A percentile compares a stretch with the other conserved stretches of the same genome.
Evolutionary conservation across 306 rosid genomes (phyloP).

Genomic region (Cucurbita argyrosperma): DNA sequence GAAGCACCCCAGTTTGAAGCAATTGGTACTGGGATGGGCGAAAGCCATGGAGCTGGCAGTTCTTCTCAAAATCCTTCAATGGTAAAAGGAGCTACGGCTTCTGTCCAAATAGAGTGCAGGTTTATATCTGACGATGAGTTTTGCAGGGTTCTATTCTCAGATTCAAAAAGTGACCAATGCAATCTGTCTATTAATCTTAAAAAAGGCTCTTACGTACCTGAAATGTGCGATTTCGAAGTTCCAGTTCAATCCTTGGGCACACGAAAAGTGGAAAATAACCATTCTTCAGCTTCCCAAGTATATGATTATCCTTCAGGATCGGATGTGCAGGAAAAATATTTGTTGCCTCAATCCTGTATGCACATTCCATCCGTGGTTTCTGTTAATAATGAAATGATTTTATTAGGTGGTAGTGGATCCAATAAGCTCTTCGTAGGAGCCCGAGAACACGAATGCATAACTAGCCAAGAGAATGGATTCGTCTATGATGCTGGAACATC

Average conservation of each 20-base stretch:
- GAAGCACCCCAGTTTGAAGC: slow-evolving; percentile 33
- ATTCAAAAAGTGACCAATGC: slow-evolving; percentile 21
- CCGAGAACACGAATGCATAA: slow-evolving; percentile 34
- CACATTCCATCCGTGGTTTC: slow-evolving; percentile 18
- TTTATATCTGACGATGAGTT: slow-evolving; percentile 78
- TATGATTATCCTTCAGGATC: slow-evolving; percentile 24
- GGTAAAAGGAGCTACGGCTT: slow-evolving; percentile 21
- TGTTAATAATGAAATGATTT: slow-evolving; percentile 26
- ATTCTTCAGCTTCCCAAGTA: slow-evolving; percentile 19
- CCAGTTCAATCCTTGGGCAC: slow-evolving; percentile 31
- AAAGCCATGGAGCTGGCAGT: slow-evolving; percentile 24
- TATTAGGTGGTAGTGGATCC: slow-evolving; percentile 19
- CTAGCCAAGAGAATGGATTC: slow-evolving; percentile 26
- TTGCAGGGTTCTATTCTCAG: slow-evolving; percentile 66
- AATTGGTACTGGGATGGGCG: slow-evolving; percentile 14
- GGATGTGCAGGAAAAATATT: slow-evolving; percentile 16
- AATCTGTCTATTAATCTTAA: slow-evolving; percentile 9
- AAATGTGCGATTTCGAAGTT: slow-evolving; percentile 26
- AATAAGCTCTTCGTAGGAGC: slow-evolving; percentile 28
- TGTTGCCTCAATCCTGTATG: slow-evolving; percentile 22
- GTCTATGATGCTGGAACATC: slow-evolving; percentile 30
- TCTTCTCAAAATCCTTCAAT: slow-evolving; percentile 32
- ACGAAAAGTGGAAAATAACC: slow-evolving; percentile 22
- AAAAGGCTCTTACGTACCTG: slow-evolving; percentile 20
- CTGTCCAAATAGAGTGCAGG: slow-evolving; percentile 33